Base-by-base conservation (phyloP, 495 filamentous ascomycete species). In the Penicillium paxilli region DNA sequence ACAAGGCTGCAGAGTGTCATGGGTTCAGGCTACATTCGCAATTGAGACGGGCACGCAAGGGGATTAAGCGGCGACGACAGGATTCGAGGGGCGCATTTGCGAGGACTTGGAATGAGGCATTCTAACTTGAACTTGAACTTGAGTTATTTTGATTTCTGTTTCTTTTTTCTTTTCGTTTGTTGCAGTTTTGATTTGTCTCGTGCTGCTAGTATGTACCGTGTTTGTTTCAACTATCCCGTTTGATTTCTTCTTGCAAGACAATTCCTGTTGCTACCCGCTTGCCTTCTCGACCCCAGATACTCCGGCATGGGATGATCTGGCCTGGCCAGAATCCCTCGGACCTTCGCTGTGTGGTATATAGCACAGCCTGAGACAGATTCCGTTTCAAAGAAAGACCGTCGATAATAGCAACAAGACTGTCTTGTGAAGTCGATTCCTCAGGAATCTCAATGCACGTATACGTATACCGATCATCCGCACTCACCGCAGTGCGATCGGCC, bases 231-330 rank as follows among this genome's bases (percentile, higher is more conserved):
- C 20, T 17, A 14, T 42, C 37, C 26, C 16, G 44, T 38, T 6
- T 47, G 32, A 44, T 25, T 37, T 67, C 60, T 22, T 55, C 58
- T 41, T 76, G 69, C 12, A 81, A 24, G 24, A 75, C 58, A 11
- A 78, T 44, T 19, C 63, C 77, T 7, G 71, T 77, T 24, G 64
- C 62, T 47, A 80, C 46, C 52, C 54, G 59, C 28, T 59, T 55
- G 8, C 74, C 77, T 44, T 68, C 57, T 14, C 51, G 46, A 9
- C 76, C 77, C 77, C 76, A 82, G 37, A 80, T 67, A 19, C 68
- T 68, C 51, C 63, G 65, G 57, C 76, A 81, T 17, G 78, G 79
- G 19, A 82, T 56, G 30, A 80, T 53, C 52, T 80, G 78, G 1
- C 69, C 68, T 11, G 58, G 44, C 64, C 65, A 75, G 28, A 51